Evolutionary conservation across 805 yeast genomes (phyloP).

Genomic region (Saccharomycopsis amapae): DNA sequence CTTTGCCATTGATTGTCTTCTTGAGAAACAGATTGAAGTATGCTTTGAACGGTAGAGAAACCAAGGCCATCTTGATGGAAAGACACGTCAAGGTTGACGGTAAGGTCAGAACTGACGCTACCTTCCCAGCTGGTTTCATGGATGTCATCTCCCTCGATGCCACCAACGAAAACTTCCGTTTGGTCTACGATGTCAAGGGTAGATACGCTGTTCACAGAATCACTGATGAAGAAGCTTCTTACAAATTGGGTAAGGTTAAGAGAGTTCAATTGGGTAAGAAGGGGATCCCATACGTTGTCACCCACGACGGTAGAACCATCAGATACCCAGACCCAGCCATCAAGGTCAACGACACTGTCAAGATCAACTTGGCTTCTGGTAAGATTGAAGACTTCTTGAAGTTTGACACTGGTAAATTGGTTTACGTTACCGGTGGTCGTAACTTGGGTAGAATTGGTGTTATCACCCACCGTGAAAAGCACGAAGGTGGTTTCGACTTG

Average conservation of each 20-base stretch:
- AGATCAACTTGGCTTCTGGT: constrained; percentile 93
- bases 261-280: constrained; percentile 97
- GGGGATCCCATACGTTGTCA: constrained; percentile 96
- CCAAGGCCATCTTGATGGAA: constrained; percentile 96
- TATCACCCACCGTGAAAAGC: constrained; percentile 92
- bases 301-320: constrained; percentile 99
- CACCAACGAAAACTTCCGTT: constrained; percentile 99
- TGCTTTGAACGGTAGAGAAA: constrained; percentile 98
- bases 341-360: constrained; percentile 97
- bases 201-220: constrained; percentile 99
- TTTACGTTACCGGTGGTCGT: constrained; percentile 96
- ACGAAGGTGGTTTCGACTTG: constrained; percentile 97
- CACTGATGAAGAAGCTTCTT: constrained; percentile 96
- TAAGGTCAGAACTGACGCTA: constrained; percentile 98
- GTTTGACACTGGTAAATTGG: constrained; percentile 88
- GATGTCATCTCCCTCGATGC: constrained; percentile 96
- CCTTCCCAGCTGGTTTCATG: constrained; percentile 99
- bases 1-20: constrained; percentile 93
- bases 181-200: constrained; percentile 97
- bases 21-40: constrained; percentile 98
- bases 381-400: constrained; percentile 84
- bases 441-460: constrained; percentile 98
- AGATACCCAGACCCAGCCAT: constrained; percentile 98
- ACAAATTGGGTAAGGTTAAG: constrained; percentile 98
- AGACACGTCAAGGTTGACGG: constrained; percentile 98